These are phyloP conservation scores for Alnus rubra DNA, from an alignment of 306 rosid genomes.

Conservation along the genomic window DNA sequence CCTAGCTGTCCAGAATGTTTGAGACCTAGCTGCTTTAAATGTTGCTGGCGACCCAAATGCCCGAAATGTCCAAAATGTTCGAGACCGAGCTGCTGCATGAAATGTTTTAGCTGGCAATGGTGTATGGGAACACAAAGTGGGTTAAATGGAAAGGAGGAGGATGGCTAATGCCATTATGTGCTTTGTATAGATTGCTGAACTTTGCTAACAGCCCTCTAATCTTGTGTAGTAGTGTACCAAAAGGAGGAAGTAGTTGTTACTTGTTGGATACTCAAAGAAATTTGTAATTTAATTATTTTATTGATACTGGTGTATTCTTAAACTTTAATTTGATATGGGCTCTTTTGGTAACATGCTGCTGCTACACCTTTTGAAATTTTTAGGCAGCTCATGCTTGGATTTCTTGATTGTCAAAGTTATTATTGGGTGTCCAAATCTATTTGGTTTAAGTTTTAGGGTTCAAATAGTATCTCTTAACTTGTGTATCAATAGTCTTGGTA, in stretches of 20 bases:
- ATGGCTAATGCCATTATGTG: slow-evolving; percentile 42
- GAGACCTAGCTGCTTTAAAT: slow-evolving; percentile 38
- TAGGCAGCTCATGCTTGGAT: not conserved
- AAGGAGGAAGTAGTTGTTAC: slow-evolving; percentile 40
- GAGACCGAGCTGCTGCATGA: slow-evolving; percentile 39
- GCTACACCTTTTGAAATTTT: not conserved
- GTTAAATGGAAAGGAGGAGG: slow-evolving; percentile 38
- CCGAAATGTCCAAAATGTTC: slow-evolving; percentile 28
- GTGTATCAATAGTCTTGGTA: too few relatives aligned
- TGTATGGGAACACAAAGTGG: slow-evolving; percentile 48
- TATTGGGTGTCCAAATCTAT: too few relatives aligned
- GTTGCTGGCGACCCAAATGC: slow-evolving; percentile 40
- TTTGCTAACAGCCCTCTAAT: slow-evolving; percentile 50
- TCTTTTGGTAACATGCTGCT: slow-evolving; percentile 15
- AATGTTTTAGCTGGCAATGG: slow-evolving; percentile 55
- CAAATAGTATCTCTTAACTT: too few relatives aligned
- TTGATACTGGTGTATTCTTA: slow-evolving; percentile 20
- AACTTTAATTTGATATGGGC: slow-evolving; percentile 24
- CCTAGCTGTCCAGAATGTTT: slow-evolving; percentile 42
- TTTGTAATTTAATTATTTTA: slow-evolving; percentile 31
- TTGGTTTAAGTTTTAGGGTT: too few relatives aligned
- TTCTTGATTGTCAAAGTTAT: not conserved
- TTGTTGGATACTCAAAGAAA: slow-evolving; percentile 21
- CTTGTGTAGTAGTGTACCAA: slow-evolving; percentile 48
- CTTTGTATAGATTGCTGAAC: slow-evolving; percentile 49